Evolutionary conservation across 106 monocot genomes (phyloP), one percentile per base, ranked within the genome.

Genomic region (Apostasia ramifera): DNA sequence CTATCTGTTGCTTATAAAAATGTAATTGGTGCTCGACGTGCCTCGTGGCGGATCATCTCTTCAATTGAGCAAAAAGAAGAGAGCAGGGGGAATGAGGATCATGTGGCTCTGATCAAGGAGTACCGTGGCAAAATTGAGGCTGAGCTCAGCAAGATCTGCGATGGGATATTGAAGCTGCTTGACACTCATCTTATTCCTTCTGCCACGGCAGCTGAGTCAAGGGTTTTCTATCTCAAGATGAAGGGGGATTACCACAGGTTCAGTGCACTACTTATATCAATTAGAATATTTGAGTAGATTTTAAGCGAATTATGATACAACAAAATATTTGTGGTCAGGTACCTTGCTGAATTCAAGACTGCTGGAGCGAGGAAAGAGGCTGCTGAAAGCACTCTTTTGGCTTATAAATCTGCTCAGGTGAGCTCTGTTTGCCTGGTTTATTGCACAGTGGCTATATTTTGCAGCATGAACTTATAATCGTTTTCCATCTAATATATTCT

Each of bases 31-130:
- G 74, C 79, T 14, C 76, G 82, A 9, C 86, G 86, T 49, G 79
- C 79, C 9, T 82, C 81, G 7, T 86, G 86, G 86, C 74, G 86
- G 14, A 80, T 86, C 69, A 79, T 86, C 59, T 79, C 75, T 57
- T 82, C 82, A 50, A 82, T 76, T 40, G 83, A 87, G 70, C 87
- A 83, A 74, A 87, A 87, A 72, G 83, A 83, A 64, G 83, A 83
- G 72, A 71, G 75, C 57, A 76, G 73, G 4, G 83, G 80, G 26
- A 77, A 87, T 12, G 83, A 80, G 71, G 83, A 83, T 37, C 77
- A 78, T 69, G 77, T 83, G 1, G 4, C 71, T 4, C 40, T 70
- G 47, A 83, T 83, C 48, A 83, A 87, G 68, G 78, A 69, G 41
- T 87, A 83, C 71, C 80, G 83, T 0, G 63, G 71, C 7, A 87